phyloP scores from a whole-genome alignment of 1,284 basidiomycete species.

The Ganoderma lucidum region DNA sequence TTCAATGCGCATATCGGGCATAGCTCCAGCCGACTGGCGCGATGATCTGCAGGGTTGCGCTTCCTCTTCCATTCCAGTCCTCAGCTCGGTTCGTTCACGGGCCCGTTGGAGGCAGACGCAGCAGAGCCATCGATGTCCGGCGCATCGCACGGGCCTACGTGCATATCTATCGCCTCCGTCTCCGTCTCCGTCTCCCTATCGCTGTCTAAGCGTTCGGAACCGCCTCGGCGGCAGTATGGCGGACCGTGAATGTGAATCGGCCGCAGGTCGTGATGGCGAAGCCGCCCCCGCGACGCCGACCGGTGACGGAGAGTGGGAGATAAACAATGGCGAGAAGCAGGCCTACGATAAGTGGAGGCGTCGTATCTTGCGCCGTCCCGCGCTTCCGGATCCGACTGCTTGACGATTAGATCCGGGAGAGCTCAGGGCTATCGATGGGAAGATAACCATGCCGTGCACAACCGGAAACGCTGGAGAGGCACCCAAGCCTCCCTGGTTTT shows the following conservation, averaged over 20 bases:
- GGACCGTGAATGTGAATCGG: background rate
- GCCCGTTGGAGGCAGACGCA: background rate
- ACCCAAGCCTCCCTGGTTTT: background rate
- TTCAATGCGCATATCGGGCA: background rate
- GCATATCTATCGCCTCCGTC: background rate
- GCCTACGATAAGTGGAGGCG: background rate
- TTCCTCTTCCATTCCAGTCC: background rate
- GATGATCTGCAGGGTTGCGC: background rate
- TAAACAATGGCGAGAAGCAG: background rate
- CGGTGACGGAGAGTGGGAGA: background rate
- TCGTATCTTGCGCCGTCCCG: slow-evolving; percentile 1
- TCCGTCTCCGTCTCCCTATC: background rate
- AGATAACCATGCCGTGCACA: slow-evolving; percentile 7
- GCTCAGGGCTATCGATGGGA: slow-evolving; percentile 10
- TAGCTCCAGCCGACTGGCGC: background rate
- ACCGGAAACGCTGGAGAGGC: background rate
- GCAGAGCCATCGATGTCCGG: background rate
- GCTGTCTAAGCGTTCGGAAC: background rate
- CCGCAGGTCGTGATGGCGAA: background rate
- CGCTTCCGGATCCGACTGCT: background rate
- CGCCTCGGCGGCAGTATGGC: slow-evolving; percentile 1
- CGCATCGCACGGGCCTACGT: background rate
- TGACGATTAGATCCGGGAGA: slow-evolving; percentile 5
- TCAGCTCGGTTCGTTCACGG: background rate
- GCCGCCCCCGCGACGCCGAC: background rate